Evolutionary conservation across 495 filamentous ascomycete genomes (phyloP).

Genomic region (Staphylotrichum tortipilum): DNA sequence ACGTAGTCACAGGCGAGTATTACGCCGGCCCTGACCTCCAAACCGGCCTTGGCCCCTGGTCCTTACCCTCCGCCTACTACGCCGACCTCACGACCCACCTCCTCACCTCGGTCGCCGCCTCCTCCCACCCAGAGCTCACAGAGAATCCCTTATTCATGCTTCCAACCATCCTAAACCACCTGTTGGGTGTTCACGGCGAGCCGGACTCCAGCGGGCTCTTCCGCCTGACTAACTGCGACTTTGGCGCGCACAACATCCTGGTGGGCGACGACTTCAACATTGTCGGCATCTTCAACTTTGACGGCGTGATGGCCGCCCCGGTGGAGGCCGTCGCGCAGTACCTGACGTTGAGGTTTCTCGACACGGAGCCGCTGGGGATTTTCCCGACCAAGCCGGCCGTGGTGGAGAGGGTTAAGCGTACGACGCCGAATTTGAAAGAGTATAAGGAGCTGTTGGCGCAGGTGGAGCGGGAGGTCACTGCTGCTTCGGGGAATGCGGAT

Average conservation of each 20-base stretch:
- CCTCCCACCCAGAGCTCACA: background rate
- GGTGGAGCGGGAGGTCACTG: background rate
- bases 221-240: constrained; percentile 3
- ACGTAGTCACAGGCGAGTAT: background rate
- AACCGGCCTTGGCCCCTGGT: background rate
- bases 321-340: constrained; percentile 2
- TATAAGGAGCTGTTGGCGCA: background rate
- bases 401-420: background rate
- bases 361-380: background rate
- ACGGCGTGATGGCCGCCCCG: constrained; percentile 7
- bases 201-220: background rate
- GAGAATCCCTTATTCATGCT: background rate
- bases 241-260: constrained; percentile 4
- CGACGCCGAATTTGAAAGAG: background rate
- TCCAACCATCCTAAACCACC: background rate
- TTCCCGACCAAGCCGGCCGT: background rate
- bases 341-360: background rate
- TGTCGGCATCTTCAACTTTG: constrained; percentile 3
- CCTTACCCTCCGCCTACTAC: background rate
- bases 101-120: background rate
- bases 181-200: background rate
- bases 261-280: constrained; percentile 2
- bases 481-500: too few relatives aligned
- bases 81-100: background rate
- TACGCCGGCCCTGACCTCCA: constrained; percentile 1